Evolutionary conservation across 495 filamentous ascomycete species (phyloP), one percentile per base, ranked within the genome.

Genomic region (Aspergillus olivimuriae): DNA sequence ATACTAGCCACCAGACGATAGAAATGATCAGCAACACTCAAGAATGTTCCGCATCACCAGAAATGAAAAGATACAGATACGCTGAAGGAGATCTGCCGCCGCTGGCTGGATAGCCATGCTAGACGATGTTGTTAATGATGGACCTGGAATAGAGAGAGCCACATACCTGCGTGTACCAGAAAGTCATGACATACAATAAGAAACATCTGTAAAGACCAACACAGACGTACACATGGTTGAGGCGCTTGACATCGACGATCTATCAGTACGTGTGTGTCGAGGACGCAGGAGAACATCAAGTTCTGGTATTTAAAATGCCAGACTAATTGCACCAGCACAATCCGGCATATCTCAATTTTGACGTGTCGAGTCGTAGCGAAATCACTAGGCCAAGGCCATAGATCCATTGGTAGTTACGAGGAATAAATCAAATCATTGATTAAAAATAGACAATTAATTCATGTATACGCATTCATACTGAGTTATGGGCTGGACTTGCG

Each of bases 191-290:
- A 54, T 83, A 85, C 0, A 78, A 79, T 0, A 65, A 53, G 30
- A 78, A 37, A 6, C 75, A 80, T 54, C 84, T 75, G 3, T 82
- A 50, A 7, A 85, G 50, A 5, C 84, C 81, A 17, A 84, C 65
- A 49, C 81, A 74, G 34, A 70, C 74, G 48, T 86, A 87, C 2
- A 78, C 69, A 40, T 86, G 78, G 12, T 79, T 55, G 6, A 84
- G 68, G 2, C 86, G 65, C 47, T 78, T 70, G 68, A 74, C 76
- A 59, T 83, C 68, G n/a, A 87, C 80, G 0, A 87, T 1, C 74
- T 70, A 52, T 84, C 78, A 28, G 75, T 76, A 37, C 71, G 75
- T 2, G 74, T 63, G 41, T 78, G 70, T 26, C 82, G 73, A 0
- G 84, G 83, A 15, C 77, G 77, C 14, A 71, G 51, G 1, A 87